These are phyloP conservation scores for Penicillium canariense DNA, from an alignment of 495 filamentous ascomycete species.

Conservation along the genomic window DNA sequence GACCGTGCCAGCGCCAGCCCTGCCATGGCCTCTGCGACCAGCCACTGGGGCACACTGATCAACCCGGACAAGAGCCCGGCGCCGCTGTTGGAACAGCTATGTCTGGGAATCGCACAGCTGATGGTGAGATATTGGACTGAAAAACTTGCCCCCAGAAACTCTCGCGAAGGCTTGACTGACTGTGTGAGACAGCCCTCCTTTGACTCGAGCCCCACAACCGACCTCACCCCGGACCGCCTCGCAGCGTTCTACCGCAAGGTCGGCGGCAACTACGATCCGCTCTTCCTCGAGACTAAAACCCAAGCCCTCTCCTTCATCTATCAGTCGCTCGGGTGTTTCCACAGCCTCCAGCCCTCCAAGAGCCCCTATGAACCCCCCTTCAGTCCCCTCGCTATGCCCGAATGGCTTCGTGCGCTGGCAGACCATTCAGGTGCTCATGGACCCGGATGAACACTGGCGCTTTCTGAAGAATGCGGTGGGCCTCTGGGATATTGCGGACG, in stretches of 20 bases:
- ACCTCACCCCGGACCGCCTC: constrained; percentile 78
- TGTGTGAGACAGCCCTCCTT: constrained; percentile 46
- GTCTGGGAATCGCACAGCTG: constrained; percentile 72
- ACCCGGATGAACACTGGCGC: constrained; percentile 81
- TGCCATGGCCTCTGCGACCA: constrained; percentile 35
- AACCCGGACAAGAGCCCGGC: constrained; percentile 75
- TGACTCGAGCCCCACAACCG: constrained; percentile 59
- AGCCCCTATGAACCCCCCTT: constrained; percentile 72
- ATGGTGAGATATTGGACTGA: constrained; percentile 56
- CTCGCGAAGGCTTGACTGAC: neutral
- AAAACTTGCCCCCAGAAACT: constrained; percentile 6
- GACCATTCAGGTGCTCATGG: constrained; percentile 84
- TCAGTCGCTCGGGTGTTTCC: constrained; percentile 84
- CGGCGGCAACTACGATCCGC: constrained; percentile 82
- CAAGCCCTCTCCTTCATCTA: constrained; percentile 85
- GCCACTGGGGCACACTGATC: constrained; percentile 83
- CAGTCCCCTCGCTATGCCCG: constrained; percentile 75
- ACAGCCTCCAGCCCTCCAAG: constrained; percentile 66
- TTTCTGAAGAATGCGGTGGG: constrained; percentile 79
- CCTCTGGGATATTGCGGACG: constrained; percentile 71
- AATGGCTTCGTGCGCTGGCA: constrained; percentile 92
- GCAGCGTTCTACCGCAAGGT: constrained; percentile 85
- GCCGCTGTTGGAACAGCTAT: constrained; percentile 69
- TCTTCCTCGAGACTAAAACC: constrained; percentile 78
- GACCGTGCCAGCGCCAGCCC: constrained; percentile 17